Percentiles rank a stretch among this genome's conserved stretches.
phyloP scores from a whole-genome alignment of 164 flowering plant genomes.

The Annona cherimola region DNA sequence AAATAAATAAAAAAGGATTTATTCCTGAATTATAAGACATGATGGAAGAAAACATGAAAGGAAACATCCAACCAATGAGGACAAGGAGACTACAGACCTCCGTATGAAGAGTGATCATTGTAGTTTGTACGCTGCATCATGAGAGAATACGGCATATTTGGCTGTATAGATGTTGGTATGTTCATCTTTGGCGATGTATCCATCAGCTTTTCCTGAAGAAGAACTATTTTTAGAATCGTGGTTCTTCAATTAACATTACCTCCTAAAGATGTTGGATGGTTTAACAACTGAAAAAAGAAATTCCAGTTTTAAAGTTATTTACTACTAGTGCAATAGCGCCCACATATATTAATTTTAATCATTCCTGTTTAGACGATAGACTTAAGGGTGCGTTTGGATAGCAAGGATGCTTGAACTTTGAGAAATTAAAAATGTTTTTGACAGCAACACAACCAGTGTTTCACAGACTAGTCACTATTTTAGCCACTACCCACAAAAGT shows the following conservation, averaged over 20 bases:
- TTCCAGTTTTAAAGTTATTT: not conserved
- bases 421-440: too few species aligned
- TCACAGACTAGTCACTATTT: too few species aligned
- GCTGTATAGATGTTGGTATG: conserved; percentile 29
- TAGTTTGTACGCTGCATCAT: conserved; percentile 34
- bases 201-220: conserved; percentile 63
- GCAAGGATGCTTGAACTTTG: too few species aligned
- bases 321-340: not conserved
- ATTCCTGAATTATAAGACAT: not conserved
- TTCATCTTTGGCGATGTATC: conserved; percentile 52
- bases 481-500: too few species aligned
- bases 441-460: too few species aligned
- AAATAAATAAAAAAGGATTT: not conserved
- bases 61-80: not conserved
- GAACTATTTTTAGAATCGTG: conserved; percentile 33
- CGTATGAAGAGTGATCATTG: conserved; percentile 29
- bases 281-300: conserved; percentile 7
- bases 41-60: not conserved
- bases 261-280: conserved; percentile 13
- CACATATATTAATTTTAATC: too few species aligned
- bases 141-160: conserved; percentile 37
- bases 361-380: too few species aligned
- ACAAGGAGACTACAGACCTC: conserved; percentile 46
- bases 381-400: too few species aligned
- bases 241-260: conserved; percentile 20